phyloP scores from a whole-genome alignment of 805 yeast species.

The Ogataea henricii region DNA sequence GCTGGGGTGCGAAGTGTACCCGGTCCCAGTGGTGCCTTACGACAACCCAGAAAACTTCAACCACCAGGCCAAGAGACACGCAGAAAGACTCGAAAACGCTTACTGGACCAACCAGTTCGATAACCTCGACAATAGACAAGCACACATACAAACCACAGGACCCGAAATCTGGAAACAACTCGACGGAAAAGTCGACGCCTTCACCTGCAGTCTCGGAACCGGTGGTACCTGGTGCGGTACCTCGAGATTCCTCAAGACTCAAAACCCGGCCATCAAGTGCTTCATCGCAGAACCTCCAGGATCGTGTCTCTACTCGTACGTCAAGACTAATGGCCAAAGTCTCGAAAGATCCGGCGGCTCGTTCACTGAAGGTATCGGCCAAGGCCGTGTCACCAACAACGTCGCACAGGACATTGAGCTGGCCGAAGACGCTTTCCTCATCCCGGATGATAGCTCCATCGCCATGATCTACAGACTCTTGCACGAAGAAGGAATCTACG shows the following conservation, averaged over 20 bases:
- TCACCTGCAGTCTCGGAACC: conserved; percentile 90
- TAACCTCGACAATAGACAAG: conserved; percentile 82
- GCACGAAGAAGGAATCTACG: conserved; percentile 86
- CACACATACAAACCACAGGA: conserved; percentile 88
- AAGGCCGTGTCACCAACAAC: conserved; percentile 88
- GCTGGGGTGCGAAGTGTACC: conserved; percentile 83
- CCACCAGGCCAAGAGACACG: conserved; percentile 84
- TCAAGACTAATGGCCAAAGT: conserved; percentile 67
- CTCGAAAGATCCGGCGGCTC: conserved; percentile 78
- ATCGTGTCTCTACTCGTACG: conserved; percentile 76
- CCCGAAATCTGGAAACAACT: conserved; percentile 91
- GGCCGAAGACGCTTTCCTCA: conserved; percentile 77
- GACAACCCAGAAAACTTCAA: conserved; percentile 84
- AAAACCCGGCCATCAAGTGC: conserved; percentile 61
- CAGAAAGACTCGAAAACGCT: conserved; percentile 72
- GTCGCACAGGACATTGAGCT: conserved; percentile 69
- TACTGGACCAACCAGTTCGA: conserved; percentile 95
- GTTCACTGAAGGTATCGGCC: conserved; percentile 96
- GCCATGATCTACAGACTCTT: conserved; percentile 80
- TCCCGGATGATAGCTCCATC: conserved; percentile 80
- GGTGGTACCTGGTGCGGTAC: conserved; percentile 92
- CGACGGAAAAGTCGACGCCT: conserved; percentile 75
- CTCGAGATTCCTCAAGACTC: conserved; percentile 74
- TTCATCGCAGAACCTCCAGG: conserved; percentile 95
- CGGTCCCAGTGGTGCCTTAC: conserved; percentile 85